phyloP scores from a whole-genome alignment of 169 alveolate genomes.

The Eimeria falciformis region DNA sequence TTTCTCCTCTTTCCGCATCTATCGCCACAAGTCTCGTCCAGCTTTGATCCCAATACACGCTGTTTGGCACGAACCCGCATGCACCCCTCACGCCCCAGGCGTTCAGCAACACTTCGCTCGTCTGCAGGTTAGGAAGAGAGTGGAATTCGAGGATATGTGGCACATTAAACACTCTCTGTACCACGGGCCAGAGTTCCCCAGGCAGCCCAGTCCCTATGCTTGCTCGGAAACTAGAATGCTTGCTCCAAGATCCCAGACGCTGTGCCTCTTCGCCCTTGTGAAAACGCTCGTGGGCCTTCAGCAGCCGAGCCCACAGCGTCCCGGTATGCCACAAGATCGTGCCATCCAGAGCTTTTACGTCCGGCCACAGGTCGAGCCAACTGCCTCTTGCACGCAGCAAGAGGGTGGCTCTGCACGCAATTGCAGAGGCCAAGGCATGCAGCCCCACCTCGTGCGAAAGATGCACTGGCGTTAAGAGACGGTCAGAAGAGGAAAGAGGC shows the following conservation, averaged over 20 bases:
- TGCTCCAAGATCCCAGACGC: slow-evolving; percentile 66
- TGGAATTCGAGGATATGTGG: slow-evolving; percentile 51
- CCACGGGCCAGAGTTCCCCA: slow-evolving; percentile 65
- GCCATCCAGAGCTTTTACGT: slow-evolving; percentile 54
- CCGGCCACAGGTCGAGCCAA: slow-evolving; percentile 34
- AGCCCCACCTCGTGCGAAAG: slow-evolving; percentile 69
- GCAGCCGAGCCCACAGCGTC: slow-evolving; percentile 49
- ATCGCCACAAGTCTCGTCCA: slow-evolving; percentile 20
- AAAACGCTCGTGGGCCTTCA: slow-evolving; percentile 59
- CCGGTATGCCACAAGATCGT: slow-evolving; percentile 62
- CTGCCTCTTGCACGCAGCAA: slow-evolving; percentile 45
- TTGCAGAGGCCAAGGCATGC: slow-evolving; percentile 66
- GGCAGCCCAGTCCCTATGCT: slow-evolving; percentile 59
- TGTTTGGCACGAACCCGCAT: slow-evolving; percentile 49
- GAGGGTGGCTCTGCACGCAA: slow-evolving; percentile 49
- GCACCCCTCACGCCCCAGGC: slow-evolving; percentile 65
- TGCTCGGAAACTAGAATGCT: slow-evolving; percentile 42
- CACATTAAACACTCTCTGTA: slow-evolving; percentile 8
- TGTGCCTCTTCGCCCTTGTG: slow-evolving; percentile 46
- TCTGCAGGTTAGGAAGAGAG: slow-evolving; percentile 52
- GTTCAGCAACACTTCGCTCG: slow-evolving; percentile 39
- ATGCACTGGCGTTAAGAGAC: slow-evolving; percentile 58
- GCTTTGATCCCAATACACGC: not conserved
- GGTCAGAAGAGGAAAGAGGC: slow-evolving; percentile 36
- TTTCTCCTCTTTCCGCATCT: slow-evolving; percentile 10